Evolutionary conservation across 805 yeast species (phyloP), one percentile per base, ranked within the genome.

Genomic region (Yarrowia yakushimensis): DNA sequence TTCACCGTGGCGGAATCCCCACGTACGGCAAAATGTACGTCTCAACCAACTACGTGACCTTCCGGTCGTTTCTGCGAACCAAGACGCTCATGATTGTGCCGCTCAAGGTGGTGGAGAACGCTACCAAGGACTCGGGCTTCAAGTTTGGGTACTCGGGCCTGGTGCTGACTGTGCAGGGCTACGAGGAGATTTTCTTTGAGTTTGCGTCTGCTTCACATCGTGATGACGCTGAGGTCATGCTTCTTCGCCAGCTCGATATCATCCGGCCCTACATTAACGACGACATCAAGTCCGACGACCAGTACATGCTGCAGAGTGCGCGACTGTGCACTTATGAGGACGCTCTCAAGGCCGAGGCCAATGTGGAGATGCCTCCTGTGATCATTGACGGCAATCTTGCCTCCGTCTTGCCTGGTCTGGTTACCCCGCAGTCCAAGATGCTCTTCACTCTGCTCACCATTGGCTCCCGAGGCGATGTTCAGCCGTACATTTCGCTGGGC

Each of bases 381-480:
- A 52, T 39, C 10, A 50, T 41, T 13, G 50, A 34, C 27, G 64
- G 57, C 10, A 37, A 41, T 11, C 28, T 55, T 27, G 50, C 62
- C 5, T 37, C 46, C 4, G 62, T 55, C 0, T 23, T 52, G 7
- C 42, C 46, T 18, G 39, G 37, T 10, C 52, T 41, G 10, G 28
- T 55, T 4, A 62, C 57, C 13, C 48, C 63, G 4, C 34, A 54
- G 42, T 36, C 54, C 15, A 59, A 59, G 2, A 81, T 80, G 67
- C 81, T 79, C 28, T 81, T 92, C 69, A 85, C 88, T 0, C 75
- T 90, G 52, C 74, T 93, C 63, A 93, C 97, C 0, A 93, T 93
- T 68, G 98, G 98, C 0, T 90, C 97, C 0, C 80, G 98, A 64
- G 98, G 98, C 33, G 98, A 93, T 74, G 97, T 93, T 7, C 98